These are phyloP conservation scores for Penicillium samsonianum DNA, from an alignment of 495 filamentous ascomycete genomes.

Conservation along the genomic window DNA sequence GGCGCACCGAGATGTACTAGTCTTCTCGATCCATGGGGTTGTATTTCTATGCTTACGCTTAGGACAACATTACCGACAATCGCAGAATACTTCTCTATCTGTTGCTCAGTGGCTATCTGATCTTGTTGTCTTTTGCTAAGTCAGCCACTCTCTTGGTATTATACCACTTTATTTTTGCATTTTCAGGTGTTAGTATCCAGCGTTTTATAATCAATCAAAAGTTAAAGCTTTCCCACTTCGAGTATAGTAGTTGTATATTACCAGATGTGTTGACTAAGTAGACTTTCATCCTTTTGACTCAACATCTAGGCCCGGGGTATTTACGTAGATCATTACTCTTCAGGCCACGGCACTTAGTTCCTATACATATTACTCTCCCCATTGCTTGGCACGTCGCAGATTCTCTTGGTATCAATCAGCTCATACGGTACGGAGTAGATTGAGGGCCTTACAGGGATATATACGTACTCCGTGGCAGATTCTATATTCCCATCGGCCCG, in stretches of 20 bases:
- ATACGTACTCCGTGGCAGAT: neutral
- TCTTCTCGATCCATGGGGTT: neutral
- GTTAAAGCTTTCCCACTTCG: neutral
- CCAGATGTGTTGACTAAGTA: neutral
- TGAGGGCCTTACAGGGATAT: neutral
- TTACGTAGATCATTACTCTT: slow-evolving; percentile 25
- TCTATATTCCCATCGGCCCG: slow-evolving; percentile 13
- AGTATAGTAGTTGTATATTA: neutral
- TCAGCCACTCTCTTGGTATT: neutral
- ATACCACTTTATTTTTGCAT: neutral
- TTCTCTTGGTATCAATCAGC: slow-evolving; percentile 15
- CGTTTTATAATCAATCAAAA: neutral
- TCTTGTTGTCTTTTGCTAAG: too few relatives aligned
- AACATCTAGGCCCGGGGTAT: too few relatives aligned
- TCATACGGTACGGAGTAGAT: neutral
- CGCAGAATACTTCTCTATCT: neutral
- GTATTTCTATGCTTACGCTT: neutral
- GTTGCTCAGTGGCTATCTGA: too few relatives aligned
- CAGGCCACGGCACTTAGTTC: slow-evolving; percentile 18
- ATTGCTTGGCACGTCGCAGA: slow-evolving; percentile 21
- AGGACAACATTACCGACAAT: neutral
- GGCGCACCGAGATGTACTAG: neutral
- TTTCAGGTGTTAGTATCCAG: neutral
- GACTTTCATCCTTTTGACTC: neutral
- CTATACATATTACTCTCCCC: slow-evolving; percentile 1